Base-by-base conservation (phyloP, 2,329 filamentous ascomycete species). In the Elsinoe necatrix region DNA sequence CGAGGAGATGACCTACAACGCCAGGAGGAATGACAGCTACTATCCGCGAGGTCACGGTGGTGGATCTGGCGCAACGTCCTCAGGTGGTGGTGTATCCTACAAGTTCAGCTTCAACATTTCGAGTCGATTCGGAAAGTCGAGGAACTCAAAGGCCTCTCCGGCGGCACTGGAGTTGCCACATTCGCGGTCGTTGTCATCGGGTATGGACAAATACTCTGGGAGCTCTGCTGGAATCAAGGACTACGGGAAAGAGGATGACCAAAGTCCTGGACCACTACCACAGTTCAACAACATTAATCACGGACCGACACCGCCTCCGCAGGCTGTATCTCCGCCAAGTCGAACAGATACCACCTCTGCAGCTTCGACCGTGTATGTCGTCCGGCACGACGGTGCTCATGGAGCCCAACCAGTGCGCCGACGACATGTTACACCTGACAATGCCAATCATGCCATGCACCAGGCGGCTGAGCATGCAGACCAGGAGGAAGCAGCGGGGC, bases 311-410 rank as follows among this genome's bases (percentile, higher is more conserved):
- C 37, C 55, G 6, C 45, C 55, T 8, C 45, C 34, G 29, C 67
- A 43, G 67, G 72, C 29, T 72, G 71, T 76, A 6, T 81, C 80
- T 9, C 81, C 82, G 1, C 71, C 83, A 35, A 84, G 79, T 63
- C 73, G 81, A 60, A 76, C 77, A 18, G 81, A 85, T 62, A 83
- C 80, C 0, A 78, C 77, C 4, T 84, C 81, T 66, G 80, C 80
- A 7, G 78, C 77, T 23, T 84, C 81, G 60, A 85, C 82, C 0
- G 78, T 84, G 3, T 85, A 85, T 64, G 78, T 80, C 54, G 77
- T 85, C 27, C 78, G 79, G 27, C 83, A 84, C 63, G 79, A 84
- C 63, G 75, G 80, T 12, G 72, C 79, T 7, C 70, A 71, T 14
- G 77, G 75, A 51, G 72, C 73, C 57, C 77, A 69, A 37, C 67